Percentiles rank a stretch among this genome's conserved stretches.
Conservation (phyloP, 176 grass and related monocot genomes). For the Echinochloa phyllopogon region DNA sequence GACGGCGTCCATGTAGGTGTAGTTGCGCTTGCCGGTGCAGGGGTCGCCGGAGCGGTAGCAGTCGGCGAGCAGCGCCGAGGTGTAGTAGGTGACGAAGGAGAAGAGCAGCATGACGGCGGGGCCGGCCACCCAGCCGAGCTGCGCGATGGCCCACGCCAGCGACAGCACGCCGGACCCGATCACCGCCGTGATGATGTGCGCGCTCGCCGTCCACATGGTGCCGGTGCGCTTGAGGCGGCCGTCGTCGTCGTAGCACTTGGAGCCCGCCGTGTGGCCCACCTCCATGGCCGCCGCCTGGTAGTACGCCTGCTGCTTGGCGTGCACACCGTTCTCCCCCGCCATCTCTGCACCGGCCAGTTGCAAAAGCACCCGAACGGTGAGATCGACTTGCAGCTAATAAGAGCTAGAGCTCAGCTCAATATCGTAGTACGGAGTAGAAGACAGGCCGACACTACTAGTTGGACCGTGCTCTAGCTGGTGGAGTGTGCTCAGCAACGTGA, state of each 20-base stretch:
- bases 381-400: neutral
- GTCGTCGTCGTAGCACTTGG: conserved; percentile 90
- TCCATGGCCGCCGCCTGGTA: conserved; percentile 55
- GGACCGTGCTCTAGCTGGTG: neutral
- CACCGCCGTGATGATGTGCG: conserved; percentile 97
- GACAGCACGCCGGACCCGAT: conserved; percentile 91
- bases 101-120: conserved; percentile 96
- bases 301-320: conserved; percentile 43
- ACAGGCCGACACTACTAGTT: neutral
- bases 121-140: conserved; percentile 93
- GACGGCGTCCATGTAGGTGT: conserved; percentile 99
- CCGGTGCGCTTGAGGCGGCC: conserved; percentile 86
- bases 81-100: conserved; percentile 94
- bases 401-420: neutral
- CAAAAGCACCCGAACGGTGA: conserved; percentile 23
- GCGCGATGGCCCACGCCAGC: conserved; percentile 86
- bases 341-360: conserved; percentile 52
- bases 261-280: conserved; percentile 49
- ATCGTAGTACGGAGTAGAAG: neutral
- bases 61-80: conserved; percentile 77
- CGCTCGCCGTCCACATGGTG: conserved; percentile 91
- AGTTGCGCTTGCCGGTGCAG: conserved; percentile 81
- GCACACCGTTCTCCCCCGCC: conserved; percentile 48
- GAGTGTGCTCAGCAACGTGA: neutral
- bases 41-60: conserved; percentile 87